Conservation (phyloP, 164 flowering plant genomes). For the Umbellularia californica region DNA sequence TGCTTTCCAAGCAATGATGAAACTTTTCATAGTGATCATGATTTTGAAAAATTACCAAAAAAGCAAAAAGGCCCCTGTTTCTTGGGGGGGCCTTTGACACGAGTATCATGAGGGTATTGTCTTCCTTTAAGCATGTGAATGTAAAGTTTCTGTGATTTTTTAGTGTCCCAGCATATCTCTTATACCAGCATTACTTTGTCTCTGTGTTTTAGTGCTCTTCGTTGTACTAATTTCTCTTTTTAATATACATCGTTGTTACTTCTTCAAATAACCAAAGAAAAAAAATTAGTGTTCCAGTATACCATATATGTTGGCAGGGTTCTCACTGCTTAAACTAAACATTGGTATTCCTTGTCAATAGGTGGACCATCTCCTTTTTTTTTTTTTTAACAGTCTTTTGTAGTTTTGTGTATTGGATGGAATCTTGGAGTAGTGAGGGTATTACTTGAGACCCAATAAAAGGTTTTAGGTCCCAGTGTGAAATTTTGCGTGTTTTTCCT, state of each 20-base stretch:
- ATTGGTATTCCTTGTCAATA: constrained; percentile 20
- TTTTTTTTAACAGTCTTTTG: constrained; percentile 2
- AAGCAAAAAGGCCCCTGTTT: constrained; percentile 13
- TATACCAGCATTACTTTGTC: too few species aligned
- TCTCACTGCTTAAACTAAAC: too few species aligned
- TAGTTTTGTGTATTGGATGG: constrained; percentile 24
- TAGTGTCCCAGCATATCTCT: too few species aligned
- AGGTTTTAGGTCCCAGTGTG: not conserved
- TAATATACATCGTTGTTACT: too few species aligned
- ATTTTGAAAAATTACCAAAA: constrained; percentile 27
- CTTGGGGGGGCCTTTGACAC: not conserved
- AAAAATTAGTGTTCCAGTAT: too few species aligned
- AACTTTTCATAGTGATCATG: constrained; percentile 45
- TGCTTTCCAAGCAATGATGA: constrained; percentile 38
- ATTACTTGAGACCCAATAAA: constrained; percentile 8
- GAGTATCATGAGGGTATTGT: not conserved
- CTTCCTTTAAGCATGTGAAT: not conserved
- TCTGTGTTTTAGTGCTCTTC: too few species aligned
- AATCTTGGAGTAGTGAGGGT: constrained; percentile 8
- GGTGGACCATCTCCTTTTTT: not conserved
- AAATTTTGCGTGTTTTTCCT: not conserved
- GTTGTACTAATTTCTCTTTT: too few species aligned
- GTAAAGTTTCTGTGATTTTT: not conserved
- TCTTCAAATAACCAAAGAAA: too few species aligned
- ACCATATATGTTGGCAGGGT: too few species aligned